Evolutionary conservation across 2,329 filamentous ascomycete genomes (phyloP).

Genomic region (Diplodia seriata): DNA sequence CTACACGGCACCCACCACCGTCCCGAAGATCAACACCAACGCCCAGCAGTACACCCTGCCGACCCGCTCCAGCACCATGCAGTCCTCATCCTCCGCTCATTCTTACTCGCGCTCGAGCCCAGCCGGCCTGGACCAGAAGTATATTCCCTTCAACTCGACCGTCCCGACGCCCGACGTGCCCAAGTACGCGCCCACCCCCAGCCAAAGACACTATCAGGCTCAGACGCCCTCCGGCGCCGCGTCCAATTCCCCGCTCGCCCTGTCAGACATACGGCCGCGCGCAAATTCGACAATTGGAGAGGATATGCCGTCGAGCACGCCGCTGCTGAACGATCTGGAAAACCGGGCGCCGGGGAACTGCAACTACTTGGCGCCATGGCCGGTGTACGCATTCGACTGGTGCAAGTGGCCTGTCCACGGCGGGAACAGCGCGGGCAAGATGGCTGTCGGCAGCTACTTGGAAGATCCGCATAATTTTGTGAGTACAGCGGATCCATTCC

Average conservation of each 20-base stretch:
- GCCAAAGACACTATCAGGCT: conserved; percentile 65
- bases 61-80: conserved; percentile 70
- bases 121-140: conserved; percentile 67
- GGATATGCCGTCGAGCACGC: conserved; percentile 65
- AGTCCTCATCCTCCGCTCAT: conserved; percentile 56
- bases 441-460: conserved; percentile 93
- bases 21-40: conserved; percentile 60
- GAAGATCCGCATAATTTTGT: conserved; percentile 99
- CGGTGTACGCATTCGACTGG: conserved; percentile 97
- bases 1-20: conserved; percentile 64
- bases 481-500: conserved; percentile 44
- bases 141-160: conserved; percentile 69
- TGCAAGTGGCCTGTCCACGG: conserved; percentile 92
- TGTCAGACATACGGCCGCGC: conserved; percentile 88
- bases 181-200: conserved; percentile 53
- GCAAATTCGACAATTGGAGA: conserved; percentile 83
- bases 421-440: conserved; percentile 78
- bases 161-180: conserved; percentile 59
- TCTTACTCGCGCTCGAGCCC: conserved; percentile 87
- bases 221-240: conserved; percentile 63
- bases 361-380: conserved; percentile 94
- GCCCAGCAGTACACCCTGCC: conserved; percentile 68
- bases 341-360: conserved; percentile 75
- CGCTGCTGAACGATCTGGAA: conserved; percentile 69
- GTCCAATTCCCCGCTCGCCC: conserved; percentile 86